Conservation (phyloP, 306 rosid species). For the Myrica gale region DNA sequence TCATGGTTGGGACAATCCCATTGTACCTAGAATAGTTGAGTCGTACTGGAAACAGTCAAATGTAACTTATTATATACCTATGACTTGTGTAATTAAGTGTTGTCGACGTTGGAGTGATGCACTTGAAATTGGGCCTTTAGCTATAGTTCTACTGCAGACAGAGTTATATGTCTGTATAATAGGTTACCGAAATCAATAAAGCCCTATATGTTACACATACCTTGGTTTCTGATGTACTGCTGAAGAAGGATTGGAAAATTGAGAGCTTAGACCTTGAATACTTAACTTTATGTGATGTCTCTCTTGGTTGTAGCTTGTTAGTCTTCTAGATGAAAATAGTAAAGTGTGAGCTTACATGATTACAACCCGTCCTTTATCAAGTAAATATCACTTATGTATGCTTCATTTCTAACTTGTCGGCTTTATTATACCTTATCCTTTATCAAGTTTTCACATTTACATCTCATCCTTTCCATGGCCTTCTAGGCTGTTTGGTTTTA, state of each 20-base stretch:
- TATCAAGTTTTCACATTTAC: neutral
- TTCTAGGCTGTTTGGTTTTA: constrained; percentile 82
- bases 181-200: too few species aligned
- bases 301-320: neutral
- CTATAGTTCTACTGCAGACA: neutral
- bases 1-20: neutral
- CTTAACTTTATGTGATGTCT: neutral
- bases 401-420: constrained; percentile 14
- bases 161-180: neutral
- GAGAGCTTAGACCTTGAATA: neutral
- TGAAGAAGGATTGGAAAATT: neutral
- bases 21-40: neutral
- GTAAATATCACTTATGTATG: neutral
- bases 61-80: too few species aligned
- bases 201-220: neutral
- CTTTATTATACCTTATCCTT: constrained; percentile 3
- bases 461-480: constrained; percentile 17
- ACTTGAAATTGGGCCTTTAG: neutral
- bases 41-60: too few species aligned
- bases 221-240: neutral
- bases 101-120: neutral
- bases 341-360: neutral
- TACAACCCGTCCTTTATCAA: neutral
- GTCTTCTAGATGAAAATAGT: neutral
- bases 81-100: neutral